phyloP scores from a whole-genome alignment of 106 monocot species.

The Narthecium ossifragum region DNA sequence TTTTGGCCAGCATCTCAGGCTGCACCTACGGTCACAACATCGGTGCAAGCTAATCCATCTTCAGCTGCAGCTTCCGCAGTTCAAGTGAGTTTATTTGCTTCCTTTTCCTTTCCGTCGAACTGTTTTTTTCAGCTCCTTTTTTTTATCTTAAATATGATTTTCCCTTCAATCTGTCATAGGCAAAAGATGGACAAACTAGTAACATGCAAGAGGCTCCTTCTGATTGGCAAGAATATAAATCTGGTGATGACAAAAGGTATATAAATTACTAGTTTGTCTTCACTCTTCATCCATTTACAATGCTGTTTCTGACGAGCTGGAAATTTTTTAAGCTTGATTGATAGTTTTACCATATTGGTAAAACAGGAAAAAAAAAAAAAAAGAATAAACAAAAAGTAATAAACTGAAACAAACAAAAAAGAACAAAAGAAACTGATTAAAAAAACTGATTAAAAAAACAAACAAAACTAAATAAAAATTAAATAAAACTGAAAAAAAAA shows the following conservation, averaged over 20 bases:
- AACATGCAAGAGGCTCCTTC: not conserved
- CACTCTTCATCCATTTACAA: not conserved
- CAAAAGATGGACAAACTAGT: not conserved
- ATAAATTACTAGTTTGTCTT: not conserved
- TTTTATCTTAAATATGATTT: not conserved
- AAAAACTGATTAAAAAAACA: too few species aligned
- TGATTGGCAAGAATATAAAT: constrained; percentile 15
- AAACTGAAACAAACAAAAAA: too few species aligned
- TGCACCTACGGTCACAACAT: not conserved
- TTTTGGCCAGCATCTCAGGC: not conserved
- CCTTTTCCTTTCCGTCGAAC: not conserved
- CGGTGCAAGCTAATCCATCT: not conserved
- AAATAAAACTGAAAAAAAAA: too few species aligned
- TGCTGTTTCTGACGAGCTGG: not conserved
- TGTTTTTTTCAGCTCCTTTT: not conserved
- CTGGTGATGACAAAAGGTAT: constrained; percentile 16
- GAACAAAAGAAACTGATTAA: too few species aligned
- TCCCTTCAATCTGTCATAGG: not conserved
- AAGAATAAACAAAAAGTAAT: too few species aligned
- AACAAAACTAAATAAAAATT: too few species aligned
- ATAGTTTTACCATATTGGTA: not conserved
- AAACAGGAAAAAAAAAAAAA: too few species aligned
- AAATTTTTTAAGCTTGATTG: not conserved
- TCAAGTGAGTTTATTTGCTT: not conserved
- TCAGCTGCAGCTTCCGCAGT: not conserved